Evolutionary conservation across 1,284 basidiomycete genomes (phyloP).

Genomic region (Naganishia sp.): DNA sequence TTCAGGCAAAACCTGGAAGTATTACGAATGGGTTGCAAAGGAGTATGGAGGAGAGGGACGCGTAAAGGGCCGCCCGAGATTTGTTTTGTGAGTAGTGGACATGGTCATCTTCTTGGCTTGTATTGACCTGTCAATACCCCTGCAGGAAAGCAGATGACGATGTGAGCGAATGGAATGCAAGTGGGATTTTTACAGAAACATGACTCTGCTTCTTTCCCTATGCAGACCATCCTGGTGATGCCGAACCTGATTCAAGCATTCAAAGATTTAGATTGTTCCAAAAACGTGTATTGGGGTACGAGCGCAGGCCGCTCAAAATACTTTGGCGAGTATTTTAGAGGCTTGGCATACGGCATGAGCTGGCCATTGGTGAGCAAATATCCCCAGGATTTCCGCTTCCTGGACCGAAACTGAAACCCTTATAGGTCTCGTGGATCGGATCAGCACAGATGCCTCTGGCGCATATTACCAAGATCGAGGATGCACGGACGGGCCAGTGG

Average conservation of each 20-base stretch:
- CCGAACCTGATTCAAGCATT: constrained; percentile 53
- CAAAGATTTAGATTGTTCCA: constrained; percentile 50
- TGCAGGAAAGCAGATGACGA: constrained; percentile 54
- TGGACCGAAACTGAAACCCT: not conserved
- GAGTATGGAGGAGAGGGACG: constrained; percentile 45
- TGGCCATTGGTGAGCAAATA: constrained; percentile 52
- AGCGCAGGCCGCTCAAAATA: constrained; percentile 49
- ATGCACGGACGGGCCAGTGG: constrained; percentile 55
- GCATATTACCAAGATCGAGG: constrained; percentile 53
- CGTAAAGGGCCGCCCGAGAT: constrained; percentile 51
- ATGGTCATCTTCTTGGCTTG: not conserved
- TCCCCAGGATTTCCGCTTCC: not conserved
- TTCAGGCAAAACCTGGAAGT: constrained; percentile 54
- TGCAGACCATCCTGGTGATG: constrained; percentile 53
- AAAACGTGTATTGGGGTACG: constrained; percentile 55
- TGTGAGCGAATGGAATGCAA: constrained; percentile 38
- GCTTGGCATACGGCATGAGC: constrained; percentile 54
- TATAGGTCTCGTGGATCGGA: constrained; percentile 53
- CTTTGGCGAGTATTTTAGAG: constrained; percentile 53
- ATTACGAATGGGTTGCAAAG: constrained; percentile 53
- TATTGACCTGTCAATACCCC: not conserved
- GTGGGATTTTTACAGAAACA: not conserved
- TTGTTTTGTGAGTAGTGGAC: constrained; percentile 48
- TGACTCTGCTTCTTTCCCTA: not conserved
- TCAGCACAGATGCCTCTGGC: constrained; percentile 49